A percentile compares a stretch with the other conserved stretches of the same genome.
Conservation (phyloP, 2,329 filamentous ascomycete species). For the Cladophialophora exuberans region DNA sequence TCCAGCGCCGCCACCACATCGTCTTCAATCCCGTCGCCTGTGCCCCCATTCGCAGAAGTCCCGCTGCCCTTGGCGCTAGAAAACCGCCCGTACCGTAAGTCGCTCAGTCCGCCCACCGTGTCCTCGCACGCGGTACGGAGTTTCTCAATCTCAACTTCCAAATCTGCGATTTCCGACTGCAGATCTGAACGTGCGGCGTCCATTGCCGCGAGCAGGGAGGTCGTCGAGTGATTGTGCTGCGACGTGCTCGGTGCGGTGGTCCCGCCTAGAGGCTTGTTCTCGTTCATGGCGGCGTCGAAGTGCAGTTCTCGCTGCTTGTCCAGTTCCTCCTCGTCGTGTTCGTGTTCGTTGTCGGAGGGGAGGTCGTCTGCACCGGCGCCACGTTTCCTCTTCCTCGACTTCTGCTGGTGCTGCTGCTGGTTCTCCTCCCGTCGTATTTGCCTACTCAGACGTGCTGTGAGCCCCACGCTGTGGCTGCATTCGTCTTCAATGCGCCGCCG, state of each 20-base stretch:
- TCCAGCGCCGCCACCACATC: constrained; percentile 17
- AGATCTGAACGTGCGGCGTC: constrained; percentile 67
- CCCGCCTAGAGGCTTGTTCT: not conserved
- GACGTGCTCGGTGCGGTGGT: constrained; percentile 2
- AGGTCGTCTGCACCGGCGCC: constrained; percentile 3
- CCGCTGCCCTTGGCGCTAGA: not conserved
- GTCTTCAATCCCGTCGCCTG: not conserved
- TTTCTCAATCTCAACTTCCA: constrained; percentile 66
- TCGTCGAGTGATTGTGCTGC: constrained; percentile 58
- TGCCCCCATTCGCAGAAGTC: not conserved
- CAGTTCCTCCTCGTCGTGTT: constrained; percentile 2
- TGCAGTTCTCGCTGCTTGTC: too few species aligned
- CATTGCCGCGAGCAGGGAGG: constrained; percentile 69
- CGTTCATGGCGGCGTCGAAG: constrained; percentile 14
- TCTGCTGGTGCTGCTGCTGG: constrained; percentile 39
- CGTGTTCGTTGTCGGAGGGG: constrained; percentile 16
- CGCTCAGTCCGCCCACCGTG: constrained; percentile 74
- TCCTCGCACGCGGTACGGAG: constrained; percentile 66
- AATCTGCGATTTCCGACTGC: constrained; percentile 66
- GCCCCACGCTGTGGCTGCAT: constrained; percentile 45
- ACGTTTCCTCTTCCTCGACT: constrained; percentile 25
- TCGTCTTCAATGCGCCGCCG: constrained; percentile 68
- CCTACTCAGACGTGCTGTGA: constrained; percentile 19
- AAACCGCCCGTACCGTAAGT: constrained; percentile 79
- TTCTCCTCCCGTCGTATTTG: constrained; percentile 39